phyloP scores from a whole-genome alignment of 768 basidiomycete genomes.

The Leccinum boreale region DNA sequence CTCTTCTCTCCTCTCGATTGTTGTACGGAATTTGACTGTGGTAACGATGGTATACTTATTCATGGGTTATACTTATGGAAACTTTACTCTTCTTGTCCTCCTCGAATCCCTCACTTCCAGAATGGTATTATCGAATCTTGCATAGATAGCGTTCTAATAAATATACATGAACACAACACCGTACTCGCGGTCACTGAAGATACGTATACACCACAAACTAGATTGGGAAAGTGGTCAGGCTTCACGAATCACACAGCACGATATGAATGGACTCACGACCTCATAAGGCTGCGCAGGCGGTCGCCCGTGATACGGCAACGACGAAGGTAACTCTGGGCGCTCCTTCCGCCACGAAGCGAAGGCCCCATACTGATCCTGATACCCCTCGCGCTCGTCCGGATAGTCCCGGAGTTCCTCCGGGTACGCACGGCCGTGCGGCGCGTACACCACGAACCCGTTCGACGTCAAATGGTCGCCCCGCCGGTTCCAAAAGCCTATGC shows the following conservation, averaged over 20 bases:
- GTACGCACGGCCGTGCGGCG: conserved; percentile 52
- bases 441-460: conserved; percentile 60
- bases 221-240: background rate
- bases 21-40: conserved; percentile 14
- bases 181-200: conserved; percentile 11
- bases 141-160: conserved; percentile 18
- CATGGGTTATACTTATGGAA: conserved; percentile 24
- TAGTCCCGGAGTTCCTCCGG: conserved; percentile 61
- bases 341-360: conserved; percentile 39
- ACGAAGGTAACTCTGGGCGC: conserved; percentile 59
- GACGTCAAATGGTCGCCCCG: conserved; percentile 68
- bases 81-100: background rate
- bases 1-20: background rate
- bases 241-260: background rate
- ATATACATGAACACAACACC: conserved; percentile 10
- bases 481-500: conserved; percentile 70
- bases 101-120: background rate
- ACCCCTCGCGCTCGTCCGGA: conserved; percentile 53
- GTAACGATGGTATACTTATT: conserved; percentile 12
- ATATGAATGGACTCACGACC: conserved; percentile 31
- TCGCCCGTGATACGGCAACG: conserved; percentile 55
- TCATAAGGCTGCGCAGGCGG: conserved; percentile 56
- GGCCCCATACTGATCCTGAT: conserved; percentile 49
- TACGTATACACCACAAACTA: conserved; percentile 44
- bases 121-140: background rate